Evolutionary conservation across 1,284 basidiomycete species (phyloP), one percentile per base, ranked within the genome.

Genomic region (Heliocybe sulcata): DNA sequence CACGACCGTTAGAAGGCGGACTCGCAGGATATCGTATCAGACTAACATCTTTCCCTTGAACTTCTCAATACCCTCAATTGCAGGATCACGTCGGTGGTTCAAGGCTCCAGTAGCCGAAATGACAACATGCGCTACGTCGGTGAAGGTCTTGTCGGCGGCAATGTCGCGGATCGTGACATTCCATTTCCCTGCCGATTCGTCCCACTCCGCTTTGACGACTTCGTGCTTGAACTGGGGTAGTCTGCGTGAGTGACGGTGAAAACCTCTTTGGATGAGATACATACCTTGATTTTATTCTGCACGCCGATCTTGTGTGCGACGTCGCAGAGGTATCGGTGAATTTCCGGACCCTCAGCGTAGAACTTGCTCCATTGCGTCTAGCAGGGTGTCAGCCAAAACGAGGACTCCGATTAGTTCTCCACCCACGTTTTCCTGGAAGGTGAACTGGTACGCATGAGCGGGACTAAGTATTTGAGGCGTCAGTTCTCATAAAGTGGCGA

Each of bases 261-360:
- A n/a, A 42, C 38, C 16, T 42, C 8, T 20, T 3, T 6, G 38
- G 38, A 6, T 3, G 16, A 42, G 38, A 42, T 8, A 16, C 6
- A 16, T 16, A 42, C 38, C 38, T 42, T 42, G 38, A 42, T 42
- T n/a, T 42, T 16, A 42, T 42, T 42, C 55, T 71, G 66, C 35
- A 86, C 70, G 54, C 78, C 74, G 65, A 81, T 83, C 62, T 82
- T 84, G 23, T 81, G 76, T 8, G 77, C 79, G 19, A 83, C 71
- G 33, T 67, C 65, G 54, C 79, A 70, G 25, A 85, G 65, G 61
- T 85, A 81, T 2, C 65, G 63, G 26, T 68, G 75, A 45, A 85
- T 84, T 64, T 86, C 82, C 2, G 73, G 66, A 1, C 82, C 82
- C 2, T 77, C 69, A 1, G 81, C 75, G 57, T 82, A 85, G 65